These are phyloP conservation scores for Aspergillus quadricinctus DNA, from an alignment of 2,329 filamentous ascomycete genomes.

Conservation along the genomic window DNA sequence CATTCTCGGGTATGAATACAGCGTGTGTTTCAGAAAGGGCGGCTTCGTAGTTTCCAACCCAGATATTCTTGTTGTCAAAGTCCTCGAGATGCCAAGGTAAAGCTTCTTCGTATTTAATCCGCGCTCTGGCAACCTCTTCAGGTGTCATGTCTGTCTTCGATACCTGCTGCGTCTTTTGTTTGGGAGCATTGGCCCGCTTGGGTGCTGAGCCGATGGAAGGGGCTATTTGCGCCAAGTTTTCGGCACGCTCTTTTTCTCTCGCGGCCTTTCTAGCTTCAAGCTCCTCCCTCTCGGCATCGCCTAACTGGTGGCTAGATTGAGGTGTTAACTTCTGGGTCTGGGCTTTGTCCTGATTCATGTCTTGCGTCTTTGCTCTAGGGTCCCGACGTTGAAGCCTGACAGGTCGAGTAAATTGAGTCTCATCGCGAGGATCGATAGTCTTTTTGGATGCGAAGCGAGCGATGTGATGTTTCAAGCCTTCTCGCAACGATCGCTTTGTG, in stretches of 20 bases:
- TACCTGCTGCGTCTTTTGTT: constrained; percentile 82
- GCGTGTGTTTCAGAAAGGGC: constrained; percentile 77
- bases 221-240: constrained; percentile 88
- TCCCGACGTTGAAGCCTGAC: constrained; percentile 87
- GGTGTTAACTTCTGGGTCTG: constrained; percentile 36
- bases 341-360: constrained; percentile 50
- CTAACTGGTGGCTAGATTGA: constrained; percentile 47
- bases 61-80: constrained; percentile 90
- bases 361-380: constrained; percentile 58
- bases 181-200: constrained; percentile 61
- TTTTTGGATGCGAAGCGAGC: constrained; percentile 71
- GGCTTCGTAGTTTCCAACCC: constrained; percentile 86
- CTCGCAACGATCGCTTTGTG: constrained; percentile 73
- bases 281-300: constrained; percentile 62
- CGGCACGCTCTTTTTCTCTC: constrained; percentile 77
- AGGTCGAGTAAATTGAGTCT: constrained; percentile 79
- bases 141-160: constrained; percentile 73
- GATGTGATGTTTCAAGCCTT: constrained; percentile 79
- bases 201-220: constrained; percentile 67
- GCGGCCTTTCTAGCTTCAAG: constrained; percentile 63
- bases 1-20: constrained; percentile 70
- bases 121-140: constrained; percentile 63
- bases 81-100: constrained; percentile 96
- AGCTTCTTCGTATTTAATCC: constrained; percentile 83
- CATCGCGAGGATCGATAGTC: constrained; percentile 65